Evolutionary conservation across 148 eudicot species (phyloP).

Genomic region (Rhododendron molle): DNA sequence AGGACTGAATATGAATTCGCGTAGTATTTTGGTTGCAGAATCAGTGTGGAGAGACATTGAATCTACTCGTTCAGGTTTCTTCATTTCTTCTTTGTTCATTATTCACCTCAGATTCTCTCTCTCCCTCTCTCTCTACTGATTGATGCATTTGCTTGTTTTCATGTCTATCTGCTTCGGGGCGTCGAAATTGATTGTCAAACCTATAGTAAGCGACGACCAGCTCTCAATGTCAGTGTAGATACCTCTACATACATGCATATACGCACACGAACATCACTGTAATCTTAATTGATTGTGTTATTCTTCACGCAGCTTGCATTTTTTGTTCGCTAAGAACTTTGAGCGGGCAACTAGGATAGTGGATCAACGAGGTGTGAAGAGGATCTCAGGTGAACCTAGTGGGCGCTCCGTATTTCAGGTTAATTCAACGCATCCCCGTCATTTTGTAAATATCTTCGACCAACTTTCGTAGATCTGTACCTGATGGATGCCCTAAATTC

Average conservation of each 20-base stretch:
- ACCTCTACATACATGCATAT: background rate
- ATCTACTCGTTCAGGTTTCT: conserved; percentile 59
- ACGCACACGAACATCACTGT: background rate
- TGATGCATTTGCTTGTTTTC: background rate
- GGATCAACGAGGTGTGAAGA: conserved; percentile 76
- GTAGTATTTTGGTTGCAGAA: conserved; percentile 51
- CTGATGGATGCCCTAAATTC: background rate
- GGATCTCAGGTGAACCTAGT: conserved; percentile 60
- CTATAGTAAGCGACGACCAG: conserved; percentile 66
- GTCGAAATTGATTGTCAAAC: conserved; percentile 8
- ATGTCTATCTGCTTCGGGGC: conserved; percentile 6
- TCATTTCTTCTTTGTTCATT: background rate
- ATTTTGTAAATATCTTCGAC: background rate
- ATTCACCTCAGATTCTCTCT: background rate
- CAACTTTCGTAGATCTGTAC: background rate
- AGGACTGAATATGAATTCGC: conserved; percentile 36
- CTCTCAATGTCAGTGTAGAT: conserved; percentile 51
- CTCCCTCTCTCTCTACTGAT: background rate
- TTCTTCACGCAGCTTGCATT: conserved; percentile 48
- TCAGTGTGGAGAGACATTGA: conserved; percentile 57
- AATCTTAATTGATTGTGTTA: background rate
- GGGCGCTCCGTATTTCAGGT: conserved; percentile 89
- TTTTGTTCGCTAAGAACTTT: conserved; percentile 80
- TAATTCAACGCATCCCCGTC: background rate
- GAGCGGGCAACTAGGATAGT: conserved; percentile 87